A percentile compares a stretch with the other conserved stretches of the same genome.
Conservation (phyloP, 139 green algal genomes). For the Astrephomene gubernaculifera region DNA sequence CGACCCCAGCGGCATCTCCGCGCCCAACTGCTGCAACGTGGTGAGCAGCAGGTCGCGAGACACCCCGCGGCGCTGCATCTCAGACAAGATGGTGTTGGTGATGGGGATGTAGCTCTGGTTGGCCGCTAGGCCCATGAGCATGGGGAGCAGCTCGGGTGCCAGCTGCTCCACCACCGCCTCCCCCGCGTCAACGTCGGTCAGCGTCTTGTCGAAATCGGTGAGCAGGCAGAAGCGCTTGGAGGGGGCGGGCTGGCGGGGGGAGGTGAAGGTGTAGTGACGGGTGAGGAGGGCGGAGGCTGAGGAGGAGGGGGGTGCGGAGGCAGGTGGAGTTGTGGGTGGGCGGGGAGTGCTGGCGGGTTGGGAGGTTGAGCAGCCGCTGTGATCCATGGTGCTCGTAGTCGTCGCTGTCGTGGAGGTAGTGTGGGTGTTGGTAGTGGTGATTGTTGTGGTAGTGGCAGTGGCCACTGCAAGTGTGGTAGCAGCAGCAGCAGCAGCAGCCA, state of each 20-base stretch:
- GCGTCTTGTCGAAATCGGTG: conserved; percentile 86
- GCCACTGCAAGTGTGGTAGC: not conserved
- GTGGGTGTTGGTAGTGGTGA: not conserved
- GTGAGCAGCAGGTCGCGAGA: conserved; percentile 71
- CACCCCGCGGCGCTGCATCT: conserved; percentile 81
- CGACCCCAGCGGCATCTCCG: conserved; percentile 67
- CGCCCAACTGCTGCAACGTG: conserved; percentile 72
- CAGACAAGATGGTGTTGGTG: conserved; percentile 82
- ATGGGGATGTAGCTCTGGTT: conserved; percentile 73
- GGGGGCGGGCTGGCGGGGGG: not conserved
- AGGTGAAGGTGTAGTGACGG: not conserved
- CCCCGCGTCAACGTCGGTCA: conserved; percentile 77
- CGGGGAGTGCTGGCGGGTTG: too few relatives aligned
- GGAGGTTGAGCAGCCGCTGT: too few relatives aligned
- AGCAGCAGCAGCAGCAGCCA: not conserved
- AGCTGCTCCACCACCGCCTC: conserved; percentile 80
- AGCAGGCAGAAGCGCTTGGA: conserved; percentile 66
- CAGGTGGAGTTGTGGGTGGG: too few relatives aligned
- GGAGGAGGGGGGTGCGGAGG: not conserved
- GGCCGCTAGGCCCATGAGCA: conserved; percentile 65
- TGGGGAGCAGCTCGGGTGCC: conserved; percentile 85
- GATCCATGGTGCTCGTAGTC: too few relatives aligned
- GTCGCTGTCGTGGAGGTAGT: not conserved
- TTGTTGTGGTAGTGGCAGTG: not conserved
- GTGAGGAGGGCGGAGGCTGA: too few relatives aligned